Evolutionary conservation across 345 rosid species (phyloP).

Genomic region (Heritiera fomes): DNA sequence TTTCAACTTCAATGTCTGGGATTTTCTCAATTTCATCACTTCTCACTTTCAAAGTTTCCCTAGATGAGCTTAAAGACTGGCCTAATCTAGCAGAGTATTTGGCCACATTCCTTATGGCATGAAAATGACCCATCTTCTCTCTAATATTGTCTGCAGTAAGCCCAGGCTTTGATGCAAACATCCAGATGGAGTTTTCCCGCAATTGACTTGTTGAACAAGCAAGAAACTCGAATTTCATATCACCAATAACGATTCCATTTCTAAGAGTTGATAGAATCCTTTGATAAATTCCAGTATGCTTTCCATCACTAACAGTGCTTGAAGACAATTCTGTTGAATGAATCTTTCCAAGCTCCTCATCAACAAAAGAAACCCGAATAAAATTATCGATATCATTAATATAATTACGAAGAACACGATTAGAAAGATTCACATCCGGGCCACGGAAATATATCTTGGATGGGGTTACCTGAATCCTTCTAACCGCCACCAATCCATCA

Average conservation of each 20-base stretch:
- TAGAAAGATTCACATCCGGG: slow-evolving; percentile 64
- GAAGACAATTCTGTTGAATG: slow-evolving; percentile 65
- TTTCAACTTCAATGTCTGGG: slow-evolving; percentile 46
- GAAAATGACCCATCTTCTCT: slow-evolving; percentile 43
- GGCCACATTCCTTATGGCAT: slow-evolving; percentile 51
- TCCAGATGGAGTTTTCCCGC: slow-evolving; percentile 58
- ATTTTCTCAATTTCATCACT: slow-evolving; percentile 40
- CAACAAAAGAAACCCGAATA: slow-evolving; percentile 65
- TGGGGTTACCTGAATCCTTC: slow-evolving; percentile 64
- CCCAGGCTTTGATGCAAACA: slow-evolving; percentile 56
- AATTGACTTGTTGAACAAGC: slow-evolving; percentile 59
- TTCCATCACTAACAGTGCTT: slow-evolving; percentile 31
- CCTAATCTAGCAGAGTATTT: slow-evolving; percentile 56
- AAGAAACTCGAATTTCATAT: slow-evolving; percentile 53
- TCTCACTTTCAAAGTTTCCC: slow-evolving; percentile 39
- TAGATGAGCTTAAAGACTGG: slow-evolving; percentile 58
- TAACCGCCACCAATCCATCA: slow-evolving; percentile 54
- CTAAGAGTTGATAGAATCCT: slow-evolving; percentile 46
- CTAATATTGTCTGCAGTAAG: slow-evolving; percentile 45
- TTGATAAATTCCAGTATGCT: slow-evolving; percentile 32
- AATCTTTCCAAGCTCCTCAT: slow-evolving; percentile 54
- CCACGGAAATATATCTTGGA: slow-evolving; percentile 59
- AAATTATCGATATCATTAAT: slow-evolving; percentile 42
- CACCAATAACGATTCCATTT: slow-evolving; percentile 45
- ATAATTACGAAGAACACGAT: slow-evolving; percentile 53